Evolutionary conservation across 768 basidiomycete species (phyloP).

Genomic region (Cantharellus anzutake): DNA sequence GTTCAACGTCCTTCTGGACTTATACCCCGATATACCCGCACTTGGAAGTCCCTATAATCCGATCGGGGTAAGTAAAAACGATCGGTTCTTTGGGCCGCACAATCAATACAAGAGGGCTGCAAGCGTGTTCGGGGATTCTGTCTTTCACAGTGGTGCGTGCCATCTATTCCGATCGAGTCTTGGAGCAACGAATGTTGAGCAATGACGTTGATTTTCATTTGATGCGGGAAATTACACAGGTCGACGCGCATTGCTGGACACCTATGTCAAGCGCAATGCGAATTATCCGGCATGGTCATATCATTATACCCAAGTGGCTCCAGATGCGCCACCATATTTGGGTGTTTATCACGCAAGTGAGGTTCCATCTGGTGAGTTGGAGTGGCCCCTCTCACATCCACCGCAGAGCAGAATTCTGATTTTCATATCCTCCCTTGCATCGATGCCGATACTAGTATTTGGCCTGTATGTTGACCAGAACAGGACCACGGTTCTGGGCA

Average conservation of each 20-base stretch:
- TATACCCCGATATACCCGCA: not conserved
- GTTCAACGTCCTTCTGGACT: not conserved
- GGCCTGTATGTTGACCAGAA: not conserved
- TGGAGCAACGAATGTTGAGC: no score
- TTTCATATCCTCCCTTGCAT: not conserved
- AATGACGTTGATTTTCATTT: no score
- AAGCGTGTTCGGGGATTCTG: not conserved
- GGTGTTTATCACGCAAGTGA: not conserved
- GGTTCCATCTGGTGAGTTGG: not conserved
- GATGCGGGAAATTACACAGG: not conserved
- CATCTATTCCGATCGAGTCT: no score
- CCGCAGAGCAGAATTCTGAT: not conserved
- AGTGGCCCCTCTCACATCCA: not conserved
- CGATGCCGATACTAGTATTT: not conserved
- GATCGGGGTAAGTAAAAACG: not conserved
- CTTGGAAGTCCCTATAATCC: not conserved
- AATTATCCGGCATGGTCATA: not conserved
- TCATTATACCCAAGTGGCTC: not conserved
- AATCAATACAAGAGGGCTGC: not conserved
- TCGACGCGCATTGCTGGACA: no score
- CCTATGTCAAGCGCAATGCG: not conserved
- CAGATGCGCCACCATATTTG: not conserved
- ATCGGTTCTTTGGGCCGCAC: not conserved
- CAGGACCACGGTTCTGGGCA: no score
- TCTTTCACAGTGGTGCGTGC: not conserved